Conservation (phyloP, 257 asterid species). For the Perilla frutescens region DNA sequence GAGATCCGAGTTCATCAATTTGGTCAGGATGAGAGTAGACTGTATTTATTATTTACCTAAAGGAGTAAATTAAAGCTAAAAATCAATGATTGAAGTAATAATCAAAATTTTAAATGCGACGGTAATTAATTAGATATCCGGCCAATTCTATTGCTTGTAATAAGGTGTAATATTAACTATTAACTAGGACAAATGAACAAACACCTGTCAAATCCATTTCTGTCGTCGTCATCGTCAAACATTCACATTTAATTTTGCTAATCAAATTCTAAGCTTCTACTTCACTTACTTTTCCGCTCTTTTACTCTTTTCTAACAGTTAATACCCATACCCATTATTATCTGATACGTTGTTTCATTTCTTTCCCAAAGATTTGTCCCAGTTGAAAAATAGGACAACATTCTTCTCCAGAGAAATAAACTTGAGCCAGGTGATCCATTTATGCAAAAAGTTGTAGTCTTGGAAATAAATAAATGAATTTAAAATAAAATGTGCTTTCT, state of each 20-base stretch:
- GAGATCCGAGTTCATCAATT: no score
- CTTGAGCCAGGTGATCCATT: conserved; percentile 17
- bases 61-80: no score
- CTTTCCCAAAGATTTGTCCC: conserved; percentile 18
- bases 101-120: no score
- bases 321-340: not conserved
- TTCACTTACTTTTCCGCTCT: conserved; percentile 14
- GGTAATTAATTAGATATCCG: no score
- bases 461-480: not conserved
- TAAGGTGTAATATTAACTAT: no score
- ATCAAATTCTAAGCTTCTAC: conserved; percentile 16
- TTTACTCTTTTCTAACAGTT: not conserved
- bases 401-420: not conserved
- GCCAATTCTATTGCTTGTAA: no score
- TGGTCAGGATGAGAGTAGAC: no score
- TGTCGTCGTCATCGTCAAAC: conserved; percentile 6
- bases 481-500: conserved; percentile 17
- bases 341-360: conserved; percentile 27
- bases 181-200: conserved; percentile 15
- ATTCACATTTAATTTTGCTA: conserved; percentile 1
- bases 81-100: no score
- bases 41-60: no score
- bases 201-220: conserved; percentile 14
- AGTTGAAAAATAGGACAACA: not conserved
- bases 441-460: conserved; percentile 27